Evolutionary conservation across 495 filamentous ascomycete species (phyloP).

Genomic region (Bacidia rubella): DNA sequence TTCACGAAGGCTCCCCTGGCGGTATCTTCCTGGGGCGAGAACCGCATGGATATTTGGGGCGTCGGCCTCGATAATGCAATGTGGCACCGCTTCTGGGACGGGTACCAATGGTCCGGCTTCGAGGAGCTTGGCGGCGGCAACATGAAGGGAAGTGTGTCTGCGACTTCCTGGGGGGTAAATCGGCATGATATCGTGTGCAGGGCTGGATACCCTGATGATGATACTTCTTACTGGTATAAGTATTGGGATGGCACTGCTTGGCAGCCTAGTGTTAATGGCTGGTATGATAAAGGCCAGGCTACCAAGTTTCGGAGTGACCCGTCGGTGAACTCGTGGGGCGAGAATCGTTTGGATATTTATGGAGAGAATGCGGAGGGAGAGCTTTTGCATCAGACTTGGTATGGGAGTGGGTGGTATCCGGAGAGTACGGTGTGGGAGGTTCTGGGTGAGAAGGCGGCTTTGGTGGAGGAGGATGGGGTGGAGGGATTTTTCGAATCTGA

Average conservation of each 20-base stretch:
- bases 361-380: not conserved
- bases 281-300: constrained; percentile 2
- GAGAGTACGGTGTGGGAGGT: not conserved
- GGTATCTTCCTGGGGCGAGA: not conserved
- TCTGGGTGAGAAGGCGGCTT: not conserved
- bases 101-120: constrained; percentile 15
- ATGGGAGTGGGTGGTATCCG: constrained; percentile 13
- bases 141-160: constrained; percentile 12
- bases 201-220: no score
- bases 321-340: constrained; percentile 11
- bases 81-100: constrained; percentile 25
- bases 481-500: not conserved
- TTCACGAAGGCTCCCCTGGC: not conserved
- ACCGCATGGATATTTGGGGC: not conserved
- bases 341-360: constrained; percentile 15
- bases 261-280: constrained; percentile 11
- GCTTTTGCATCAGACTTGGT: constrained; percentile 15
- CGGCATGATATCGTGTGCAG: constrained; percentile 15
- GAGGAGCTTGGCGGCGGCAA: constrained; percentile 1
- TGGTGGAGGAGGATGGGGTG: not conserved
- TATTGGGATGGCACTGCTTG: constrained; percentile 1
- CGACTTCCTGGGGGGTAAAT: constrained; percentile 4
- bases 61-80: constrained; percentile 12
- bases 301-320: not conserved
- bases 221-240: constrained; percentile 7